phyloP scores from a whole-genome alignment of 345 rosid genomes.

The Theobroma cacao region DNA sequence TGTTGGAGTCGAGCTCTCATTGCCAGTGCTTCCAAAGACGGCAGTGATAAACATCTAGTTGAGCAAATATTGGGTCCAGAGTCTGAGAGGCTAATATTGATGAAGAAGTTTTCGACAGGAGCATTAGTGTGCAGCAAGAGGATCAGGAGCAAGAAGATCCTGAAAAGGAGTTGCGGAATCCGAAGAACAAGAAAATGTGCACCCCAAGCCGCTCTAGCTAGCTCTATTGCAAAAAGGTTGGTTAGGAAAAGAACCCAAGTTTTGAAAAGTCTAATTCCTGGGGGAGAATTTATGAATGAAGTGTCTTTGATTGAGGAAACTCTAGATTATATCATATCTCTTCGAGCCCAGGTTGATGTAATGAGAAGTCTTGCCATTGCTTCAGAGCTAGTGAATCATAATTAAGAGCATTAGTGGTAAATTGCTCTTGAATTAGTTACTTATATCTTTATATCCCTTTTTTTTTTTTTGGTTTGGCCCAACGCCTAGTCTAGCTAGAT shows the following conservation, averaged over 20 bases:
- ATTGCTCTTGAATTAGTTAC: background rate
- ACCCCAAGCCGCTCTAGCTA: conserved; percentile 11
- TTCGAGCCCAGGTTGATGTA: conserved; percentile 76
- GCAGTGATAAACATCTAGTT: conserved; percentile 33
- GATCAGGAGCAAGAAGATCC: conserved; percentile 65
- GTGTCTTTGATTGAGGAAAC: conserved; percentile 67
- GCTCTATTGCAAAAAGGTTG: conserved; percentile 37
- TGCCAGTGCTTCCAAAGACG: conserved; percentile 41
- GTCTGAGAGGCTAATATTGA: conserved; percentile 12
- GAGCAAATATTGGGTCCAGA: conserved; percentile 42
- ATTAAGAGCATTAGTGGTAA: conserved; percentile 23
- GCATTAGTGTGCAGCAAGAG: conserved; percentile 27
- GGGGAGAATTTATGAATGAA: conserved; percentile 64
- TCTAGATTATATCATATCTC: conserved; percentile 74
- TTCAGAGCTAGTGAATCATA: conserved; percentile 20
- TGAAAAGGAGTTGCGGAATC: conserved; percentile 39
- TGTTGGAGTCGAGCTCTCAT: conserved; percentile 86
- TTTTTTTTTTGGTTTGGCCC: background rate
- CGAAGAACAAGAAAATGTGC: conserved; percentile 22
- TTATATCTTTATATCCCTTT: background rate
- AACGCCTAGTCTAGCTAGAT: conserved; percentile 9
- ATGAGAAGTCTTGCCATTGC: conserved; percentile 54
- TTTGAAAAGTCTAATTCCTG: conserved; percentile 69
- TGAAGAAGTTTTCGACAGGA: conserved; percentile 23
- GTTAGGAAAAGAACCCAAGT: conserved; percentile 54